Conservation (phyloP, 176 grass and related monocot genomes). For the Secale cereale region DNA sequence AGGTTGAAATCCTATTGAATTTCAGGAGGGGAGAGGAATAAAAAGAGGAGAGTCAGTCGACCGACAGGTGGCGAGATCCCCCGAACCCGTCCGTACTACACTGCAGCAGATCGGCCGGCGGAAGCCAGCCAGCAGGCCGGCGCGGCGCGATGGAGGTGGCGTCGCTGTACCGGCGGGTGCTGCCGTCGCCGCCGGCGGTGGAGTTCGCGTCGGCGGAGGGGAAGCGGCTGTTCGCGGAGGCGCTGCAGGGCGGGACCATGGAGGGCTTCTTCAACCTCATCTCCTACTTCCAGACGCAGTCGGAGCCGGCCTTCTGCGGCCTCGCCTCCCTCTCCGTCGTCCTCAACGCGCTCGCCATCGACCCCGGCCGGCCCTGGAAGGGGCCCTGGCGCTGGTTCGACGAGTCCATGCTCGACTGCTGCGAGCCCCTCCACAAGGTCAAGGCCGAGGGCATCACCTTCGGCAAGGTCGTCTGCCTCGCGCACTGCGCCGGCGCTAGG, state of each 20-base stretch:
- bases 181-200: constrained; percentile 83
- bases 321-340: constrained; percentile 77
- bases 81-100: background rate
- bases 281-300: constrained; percentile 86
- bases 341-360: constrained; percentile 84
- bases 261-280: constrained; percentile 75
- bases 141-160: constrained; percentile 36
- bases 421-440: constrained; percentile 81
- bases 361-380: constrained; percentile 63
- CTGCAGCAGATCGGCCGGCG: background rate
- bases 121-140: background rate
- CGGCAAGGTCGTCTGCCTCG: constrained; percentile 83
- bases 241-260: constrained; percentile 69
- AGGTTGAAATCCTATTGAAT: background rate
- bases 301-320: constrained; percentile 82
- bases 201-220: constrained; percentile 83
- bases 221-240: constrained; percentile 71
- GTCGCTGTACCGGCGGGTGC: constrained; percentile 65
- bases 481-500: constrained; percentile 73
- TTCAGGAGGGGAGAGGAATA: background rate
- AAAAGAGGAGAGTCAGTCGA: background rate
- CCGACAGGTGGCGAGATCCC: background rate
- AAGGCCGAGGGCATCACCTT: constrained; percentile 77
- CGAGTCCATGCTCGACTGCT: constrained; percentile 97
- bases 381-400: constrained; percentile 98